A percentile compares a stretch with the other conserved stretches of the same genome.
phyloP scores from a whole-genome alignment of 2,329 filamentous ascomycete genomes.

The Geosmithia flava region DNA sequence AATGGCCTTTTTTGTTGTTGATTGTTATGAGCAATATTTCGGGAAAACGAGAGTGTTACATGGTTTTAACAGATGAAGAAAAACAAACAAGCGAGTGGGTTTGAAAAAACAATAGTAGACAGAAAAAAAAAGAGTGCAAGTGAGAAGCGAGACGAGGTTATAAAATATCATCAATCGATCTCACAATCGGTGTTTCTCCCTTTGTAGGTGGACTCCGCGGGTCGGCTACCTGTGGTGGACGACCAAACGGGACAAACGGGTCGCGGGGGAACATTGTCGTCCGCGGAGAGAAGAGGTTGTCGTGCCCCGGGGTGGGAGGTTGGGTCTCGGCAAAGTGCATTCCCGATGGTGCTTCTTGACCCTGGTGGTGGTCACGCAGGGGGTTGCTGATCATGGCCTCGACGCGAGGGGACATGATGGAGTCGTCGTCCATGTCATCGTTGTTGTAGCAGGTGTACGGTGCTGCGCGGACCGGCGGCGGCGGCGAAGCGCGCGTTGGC shows the following conservation, averaged over 20 bases:
- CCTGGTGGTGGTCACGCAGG: conserved; percentile 28
- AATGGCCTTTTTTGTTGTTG: conserved; percentile 11
- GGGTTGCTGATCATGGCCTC: conserved; percentile 63
- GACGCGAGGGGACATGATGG: conserved; percentile 58
- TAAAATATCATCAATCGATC: conserved; percentile 68
- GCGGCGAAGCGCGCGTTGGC: conserved; percentile 21
- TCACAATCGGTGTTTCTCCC: conserved; percentile 61
- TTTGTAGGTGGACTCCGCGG: conserved; percentile 64
- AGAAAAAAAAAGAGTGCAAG: neutral
- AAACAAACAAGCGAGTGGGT: no score
- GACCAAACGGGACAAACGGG: conserved; percentile 36
- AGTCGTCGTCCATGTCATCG: conserved; percentile 26
- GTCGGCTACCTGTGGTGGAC: conserved; percentile 42
- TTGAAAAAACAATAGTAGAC: no score
- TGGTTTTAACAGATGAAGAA: no score
- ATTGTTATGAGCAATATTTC: no score
- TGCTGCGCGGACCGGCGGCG: conserved; percentile 9
- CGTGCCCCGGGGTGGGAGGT: conserved; percentile 33
- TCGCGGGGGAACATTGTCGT: conserved; percentile 40
- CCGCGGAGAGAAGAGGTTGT: conserved; percentile 40
- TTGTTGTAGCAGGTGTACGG: conserved; percentile 10
- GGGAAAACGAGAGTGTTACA: no score
- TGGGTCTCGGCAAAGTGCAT: conserved; percentile 37
- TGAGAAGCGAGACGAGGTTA: conserved; percentile 17
- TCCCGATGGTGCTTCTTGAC: conserved; percentile 14